A percentile compares a stretch with the other conserved stretches of the same genome.
Conservation (phyloP, 768 basidiomycete species). For the Leccinum disarticulatum region DNA sequence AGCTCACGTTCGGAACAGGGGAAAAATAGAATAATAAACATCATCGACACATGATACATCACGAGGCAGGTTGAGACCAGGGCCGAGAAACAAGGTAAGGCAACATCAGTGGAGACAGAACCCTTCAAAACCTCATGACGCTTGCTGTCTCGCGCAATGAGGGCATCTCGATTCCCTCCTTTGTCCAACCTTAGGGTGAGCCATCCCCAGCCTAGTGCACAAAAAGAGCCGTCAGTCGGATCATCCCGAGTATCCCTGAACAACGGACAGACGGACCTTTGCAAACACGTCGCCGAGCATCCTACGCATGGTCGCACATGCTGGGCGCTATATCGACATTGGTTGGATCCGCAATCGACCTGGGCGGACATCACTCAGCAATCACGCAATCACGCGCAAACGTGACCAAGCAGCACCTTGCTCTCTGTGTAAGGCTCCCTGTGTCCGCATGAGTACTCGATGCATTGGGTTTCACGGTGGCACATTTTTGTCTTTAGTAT, state of each 20-base stretch:
- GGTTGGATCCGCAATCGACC: slow-evolving; percentile 43
- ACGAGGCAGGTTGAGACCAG: neutral
- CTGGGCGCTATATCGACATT: slow-evolving; percentile 43
- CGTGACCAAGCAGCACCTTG: slow-evolving; percentile 28
- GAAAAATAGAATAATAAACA: slow-evolving; percentile 22
- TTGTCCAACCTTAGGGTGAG: slow-evolving; percentile 21
- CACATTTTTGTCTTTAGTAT: slow-evolving; percentile 37
- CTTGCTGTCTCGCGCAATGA: slow-evolving; percentile 20
- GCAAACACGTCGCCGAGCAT: slow-evolving; percentile 41
- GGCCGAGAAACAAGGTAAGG: neutral
- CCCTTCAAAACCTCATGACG: slow-evolving; percentile 6
- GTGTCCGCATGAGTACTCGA: slow-evolving; percentile 41
- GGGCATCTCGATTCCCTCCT: slow-evolving; percentile 19
- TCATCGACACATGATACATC: slow-evolving; percentile 16
- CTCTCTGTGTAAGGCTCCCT: slow-evolving; percentile 28
- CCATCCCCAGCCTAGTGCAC: slow-evolving; percentile 22
- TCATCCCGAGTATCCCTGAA: slow-evolving; percentile 2
- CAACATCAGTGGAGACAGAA: neutral
- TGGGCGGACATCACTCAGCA: slow-evolving; percentile 18
- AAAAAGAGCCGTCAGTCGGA: slow-evolving; percentile 15
- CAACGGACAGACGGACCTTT: slow-evolving; percentile 33
- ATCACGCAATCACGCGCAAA: slow-evolving; percentile 26
- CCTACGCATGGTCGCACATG: slow-evolving; percentile 36
- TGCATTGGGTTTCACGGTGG: slow-evolving; percentile 40
- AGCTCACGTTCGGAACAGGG: slow-evolving; percentile 4